Evolutionary conservation across 371 early-diverging fungal genomes (phyloP).

Genomic region (Apophysomyces sp.): DNA sequence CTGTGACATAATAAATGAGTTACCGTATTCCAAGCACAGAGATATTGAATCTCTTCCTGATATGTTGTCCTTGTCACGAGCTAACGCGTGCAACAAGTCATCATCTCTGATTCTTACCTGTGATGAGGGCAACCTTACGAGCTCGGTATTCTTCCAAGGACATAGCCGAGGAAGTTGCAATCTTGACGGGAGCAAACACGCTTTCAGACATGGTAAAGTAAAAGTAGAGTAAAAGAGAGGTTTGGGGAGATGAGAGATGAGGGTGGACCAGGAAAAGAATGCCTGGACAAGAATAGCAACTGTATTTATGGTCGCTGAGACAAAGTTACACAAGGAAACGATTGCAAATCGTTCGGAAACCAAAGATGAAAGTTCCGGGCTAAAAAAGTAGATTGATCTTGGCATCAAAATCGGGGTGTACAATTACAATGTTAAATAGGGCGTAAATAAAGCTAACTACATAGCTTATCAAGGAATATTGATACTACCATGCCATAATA

Average conservation of each 20-base stretch:
- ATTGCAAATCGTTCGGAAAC: background rate
- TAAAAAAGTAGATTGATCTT: background rate
- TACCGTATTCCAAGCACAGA: background rate
- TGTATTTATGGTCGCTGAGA: slow-evolving; percentile 14
- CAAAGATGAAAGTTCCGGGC: slow-evolving; percentile 1
- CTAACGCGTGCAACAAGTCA: background rate
- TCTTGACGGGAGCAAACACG: slow-evolving; percentile 27
- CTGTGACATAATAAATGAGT: slow-evolving; percentile 19
- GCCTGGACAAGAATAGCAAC: slow-evolving; percentile 1
- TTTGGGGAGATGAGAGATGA: slow-evolving; percentile 6
- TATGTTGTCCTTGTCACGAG: slow-evolving; percentile 40
- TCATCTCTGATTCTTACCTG: slow-evolving; percentile 35
- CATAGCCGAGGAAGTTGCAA: slow-evolving; percentile 22
- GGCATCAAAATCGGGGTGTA: background rate
- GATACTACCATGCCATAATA: background rate
- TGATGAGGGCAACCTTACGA: slow-evolving; percentile 64
- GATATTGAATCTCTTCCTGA: slow-evolving; percentile 12
- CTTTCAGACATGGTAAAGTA: slow-evolving; percentile 32
- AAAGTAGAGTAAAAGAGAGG: slow-evolving; percentile 5
- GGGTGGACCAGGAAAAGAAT: slow-evolving; percentile 8
- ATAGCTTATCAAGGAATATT: background rate
- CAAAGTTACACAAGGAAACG: slow-evolving; percentile 6
- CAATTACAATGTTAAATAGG: background rate
- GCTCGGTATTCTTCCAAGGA: slow-evolving; percentile 49
- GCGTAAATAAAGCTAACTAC: background rate